phyloP scores from a whole-genome alignment of 352 stramenopile genomes.

The Phytophthora litchii region DNA sequence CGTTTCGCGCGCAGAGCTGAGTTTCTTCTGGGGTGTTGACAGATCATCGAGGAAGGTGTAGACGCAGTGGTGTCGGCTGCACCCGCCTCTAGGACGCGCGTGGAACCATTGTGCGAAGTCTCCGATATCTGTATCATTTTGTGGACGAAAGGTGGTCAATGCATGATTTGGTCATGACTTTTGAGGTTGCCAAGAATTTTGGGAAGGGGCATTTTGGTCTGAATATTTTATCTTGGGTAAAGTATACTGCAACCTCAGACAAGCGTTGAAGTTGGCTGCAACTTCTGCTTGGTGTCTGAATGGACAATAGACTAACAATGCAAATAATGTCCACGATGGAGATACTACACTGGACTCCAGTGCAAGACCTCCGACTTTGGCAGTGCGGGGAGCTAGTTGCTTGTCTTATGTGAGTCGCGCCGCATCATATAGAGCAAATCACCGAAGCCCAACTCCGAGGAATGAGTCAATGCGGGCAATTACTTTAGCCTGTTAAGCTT shows the following conservation, averaged over 20 bases:
- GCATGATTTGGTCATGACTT: conserved; percentile 8
- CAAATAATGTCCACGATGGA: too few species aligned
- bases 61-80: conserved; percentile 1
- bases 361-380: conserved; percentile 10
- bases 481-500: background rate
- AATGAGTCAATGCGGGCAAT: conserved; percentile 19
- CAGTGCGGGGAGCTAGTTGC: background rate
- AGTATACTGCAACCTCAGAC: conserved; percentile 16
- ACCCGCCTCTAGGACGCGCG: conserved; percentile 2
- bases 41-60: background rate
- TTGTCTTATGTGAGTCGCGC: background rate
- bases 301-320: too few species aligned
- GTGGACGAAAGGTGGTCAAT: conserved; percentile 20
- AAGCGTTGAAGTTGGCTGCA: conserved; percentile 11
- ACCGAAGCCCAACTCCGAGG: background rate
- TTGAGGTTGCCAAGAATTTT: conserved; percentile 10
- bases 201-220: conserved; percentile 9
- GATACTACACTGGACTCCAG: too few species aligned
- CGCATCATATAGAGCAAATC: conserved; percentile 20
- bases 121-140: conserved; percentile 20
- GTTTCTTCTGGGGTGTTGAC: conserved; percentile 4
- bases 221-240: conserved; percentile 22
- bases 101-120: conserved; percentile 5
- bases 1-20: conserved; percentile 29
- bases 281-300: conserved; percentile 9